Base-by-base conservation (phyloP, 176 grass and related monocot species). In the Oryza glaberrima region DNA sequence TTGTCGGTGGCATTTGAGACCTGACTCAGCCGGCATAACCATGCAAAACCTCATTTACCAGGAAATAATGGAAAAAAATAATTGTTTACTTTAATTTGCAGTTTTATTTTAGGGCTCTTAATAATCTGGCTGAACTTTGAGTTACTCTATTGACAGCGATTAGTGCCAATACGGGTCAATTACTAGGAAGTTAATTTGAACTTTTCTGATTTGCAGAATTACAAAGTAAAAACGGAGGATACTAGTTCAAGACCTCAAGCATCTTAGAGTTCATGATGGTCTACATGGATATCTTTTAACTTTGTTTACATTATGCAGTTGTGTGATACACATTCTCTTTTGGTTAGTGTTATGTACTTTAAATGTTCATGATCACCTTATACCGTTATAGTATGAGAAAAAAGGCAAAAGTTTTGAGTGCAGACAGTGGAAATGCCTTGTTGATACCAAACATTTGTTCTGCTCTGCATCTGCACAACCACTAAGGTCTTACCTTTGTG, bases 141-240 rank as follows among this genome's bases (percentile, higher is more conserved):
- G 40, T 28, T 0, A 61, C 56, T 61, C 56, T 86, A 1, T 34
- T 72, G 17, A 7, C 68, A 48, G n/a, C 15, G 72, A 14, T 66
- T 41, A 34, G 43, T 47, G 51, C 16, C 0, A 44, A 71, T 75
- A 17, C 67, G 23, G 5, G 32, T 56, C 14, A 41, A 49, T 4
- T 56, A 14, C 11, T 49, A 73, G 52, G 17, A 69, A 78, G 77
- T 63, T 84, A 78, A 81, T 63, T 7, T 7, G 11, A 66, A 44
- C 67, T 66, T 79, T 22, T 35, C 47, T 67, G 58, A 69, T 81
- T 79, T 88, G 63, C 92, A 94, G 92, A 84, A 76, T 67, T 94
- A 94, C 86, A 90, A 78, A 83, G 82, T 94, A 43, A 86, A 19
- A 10, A 72, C 20, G 73, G 17, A 30, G 17, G 52, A 56, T 83